Evolutionary conservation across 2,329 filamentous ascomycete genomes (phyloP).

Genomic region (Colletotrichum sp.): DNA sequence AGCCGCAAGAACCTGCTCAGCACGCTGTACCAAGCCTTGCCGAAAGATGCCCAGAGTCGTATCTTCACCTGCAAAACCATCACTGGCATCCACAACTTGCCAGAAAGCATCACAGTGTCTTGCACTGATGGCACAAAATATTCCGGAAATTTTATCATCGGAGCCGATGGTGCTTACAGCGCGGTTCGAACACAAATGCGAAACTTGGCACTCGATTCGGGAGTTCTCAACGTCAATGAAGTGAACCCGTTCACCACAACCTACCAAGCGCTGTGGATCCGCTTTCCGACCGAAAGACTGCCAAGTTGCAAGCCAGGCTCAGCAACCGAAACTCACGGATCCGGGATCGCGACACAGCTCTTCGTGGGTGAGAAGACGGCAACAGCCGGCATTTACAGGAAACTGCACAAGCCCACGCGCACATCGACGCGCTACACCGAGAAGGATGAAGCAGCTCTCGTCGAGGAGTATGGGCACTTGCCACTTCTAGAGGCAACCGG

Average conservation of each 20-base stretch:
- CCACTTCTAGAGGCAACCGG: conserved; percentile 24
- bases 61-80: conserved; percentile 30
- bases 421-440: conserved; percentile 31
- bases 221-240: not conserved
- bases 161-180: conserved; percentile 47
- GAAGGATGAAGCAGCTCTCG: conserved; percentile 29
- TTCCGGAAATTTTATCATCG: conserved; percentile 42
- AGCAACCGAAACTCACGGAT: conserved; percentile 19
- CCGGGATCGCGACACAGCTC: conserved; percentile 26
- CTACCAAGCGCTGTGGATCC: conserved; percentile 27
- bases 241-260: conserved; percentile 18
- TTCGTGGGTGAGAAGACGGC: conserved; percentile 26
- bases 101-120: conserved; percentile 30
- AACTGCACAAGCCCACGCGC: conserved; percentile 27
- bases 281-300: conserved; percentile 4
- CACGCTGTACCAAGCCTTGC: conserved; percentile 31
- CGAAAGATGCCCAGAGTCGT: conserved; percentile 26
- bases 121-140: conserved; percentile 38
- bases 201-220: not conserved
- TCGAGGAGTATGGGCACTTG: conserved; percentile 28
- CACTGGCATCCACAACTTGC: conserved; percentile 19
- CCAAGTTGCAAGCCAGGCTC: not conserved
- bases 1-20: conserved; percentile 37
- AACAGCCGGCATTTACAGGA: conserved; percentile 32
- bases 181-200: conserved; percentile 35